Percentiles rank a stretch among this genome's conserved stretches.
Conservation (phyloP, 1,284 basidiomycete genomes). For the Papiliotrema nemorosa region DNA sequence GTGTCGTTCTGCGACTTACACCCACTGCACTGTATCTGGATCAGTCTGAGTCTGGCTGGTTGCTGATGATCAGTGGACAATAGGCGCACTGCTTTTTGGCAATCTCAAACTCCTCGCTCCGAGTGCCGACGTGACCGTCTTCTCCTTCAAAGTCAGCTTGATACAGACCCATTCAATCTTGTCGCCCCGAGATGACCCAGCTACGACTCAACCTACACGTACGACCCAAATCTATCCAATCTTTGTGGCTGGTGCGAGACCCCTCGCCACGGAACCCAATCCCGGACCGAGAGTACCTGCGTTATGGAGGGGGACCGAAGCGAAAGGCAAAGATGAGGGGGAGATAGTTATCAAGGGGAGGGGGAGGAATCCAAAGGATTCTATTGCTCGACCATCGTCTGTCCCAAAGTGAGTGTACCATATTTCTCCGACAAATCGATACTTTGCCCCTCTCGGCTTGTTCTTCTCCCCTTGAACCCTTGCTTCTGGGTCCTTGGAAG, state of each 20-base stretch:
- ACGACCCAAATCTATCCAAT: conserved; percentile 7
- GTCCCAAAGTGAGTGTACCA: conserved; percentile 14
- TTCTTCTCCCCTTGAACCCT: no score
- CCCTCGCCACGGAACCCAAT: not conserved
- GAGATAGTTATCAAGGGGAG: conserved; percentile 5
- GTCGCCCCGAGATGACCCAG: conserved; percentile 27
- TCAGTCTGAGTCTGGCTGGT: no score
- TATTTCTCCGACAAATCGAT: not conserved
- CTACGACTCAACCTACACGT: conserved; percentile 6
- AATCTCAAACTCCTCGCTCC: conserved; percentile 22
- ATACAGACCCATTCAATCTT: conserved; percentile 29
- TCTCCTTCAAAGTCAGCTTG: conserved; percentile 30
- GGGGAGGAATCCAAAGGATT: conserved; percentile 24
- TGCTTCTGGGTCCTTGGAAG: no score
- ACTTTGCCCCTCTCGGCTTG: no score
- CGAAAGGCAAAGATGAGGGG: conserved; percentile 9
- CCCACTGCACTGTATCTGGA: no score
- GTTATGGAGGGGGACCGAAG: conserved; percentile 21
- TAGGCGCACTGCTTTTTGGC: conserved; percentile 28
- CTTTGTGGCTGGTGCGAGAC: not conserved
- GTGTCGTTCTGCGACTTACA: not conserved
- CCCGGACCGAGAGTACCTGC: conserved; percentile 4
- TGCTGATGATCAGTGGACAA: conserved; percentile 27
- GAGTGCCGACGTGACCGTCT: conserved; percentile 25
- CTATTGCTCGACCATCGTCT: conserved; percentile 18